Evolutionary conservation across 2,329 filamentous ascomycete species (phyloP), one percentile per base, ranked within the genome.

Genomic region (Scolecobasidium constrictum): DNA sequence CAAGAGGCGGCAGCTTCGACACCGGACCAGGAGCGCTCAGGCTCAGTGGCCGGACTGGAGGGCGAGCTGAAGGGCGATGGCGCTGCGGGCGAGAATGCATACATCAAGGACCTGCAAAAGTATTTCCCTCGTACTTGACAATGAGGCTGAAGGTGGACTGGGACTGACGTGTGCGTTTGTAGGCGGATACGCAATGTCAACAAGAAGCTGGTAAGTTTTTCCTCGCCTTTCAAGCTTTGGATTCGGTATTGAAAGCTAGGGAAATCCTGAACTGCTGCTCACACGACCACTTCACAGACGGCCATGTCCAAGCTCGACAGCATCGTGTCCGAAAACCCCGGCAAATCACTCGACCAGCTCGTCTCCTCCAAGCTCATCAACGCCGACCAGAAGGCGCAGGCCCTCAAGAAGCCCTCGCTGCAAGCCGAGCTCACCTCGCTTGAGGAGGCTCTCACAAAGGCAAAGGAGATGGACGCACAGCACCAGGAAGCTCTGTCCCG

Each of bases 31-130:
- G 31, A 58, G 55, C 28, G 56, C 58, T 40, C 44, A 50, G 35
- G 52, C 34, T 33, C 53, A 6, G 52, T 49, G 19, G 49, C 55
- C 23, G 47, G 52, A 9, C 44, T 22, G 7, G 31, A 40, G 6
- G 55, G 51, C 38, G 54, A 53, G 37, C n/a, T 31, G 26, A 61
- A 60, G 44, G 64, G 67, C 46, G 78, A 79, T 54, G 69, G 69
- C 46, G 63, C 66, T 40, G 79, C 85, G 45, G 77, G 77, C 47
- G 88, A 95, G 60, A 87, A 77, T 55, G 71, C 79, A 31, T 87
- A 90, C 65, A 74, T 95, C 58, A 86, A 80, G 59, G 90, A 96
- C 61, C 72, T 96, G 39, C 79, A 90, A 58, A 95, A 94, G 88
- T 94, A 68, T 7, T n/a, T n/a, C n/a, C n/a, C n/a, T n/a, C n/a